Evolutionary conservation across 495 filamentous ascomycete genomes (phyloP).

Genomic region (Pseudomonodictys pantanalensis): DNA sequence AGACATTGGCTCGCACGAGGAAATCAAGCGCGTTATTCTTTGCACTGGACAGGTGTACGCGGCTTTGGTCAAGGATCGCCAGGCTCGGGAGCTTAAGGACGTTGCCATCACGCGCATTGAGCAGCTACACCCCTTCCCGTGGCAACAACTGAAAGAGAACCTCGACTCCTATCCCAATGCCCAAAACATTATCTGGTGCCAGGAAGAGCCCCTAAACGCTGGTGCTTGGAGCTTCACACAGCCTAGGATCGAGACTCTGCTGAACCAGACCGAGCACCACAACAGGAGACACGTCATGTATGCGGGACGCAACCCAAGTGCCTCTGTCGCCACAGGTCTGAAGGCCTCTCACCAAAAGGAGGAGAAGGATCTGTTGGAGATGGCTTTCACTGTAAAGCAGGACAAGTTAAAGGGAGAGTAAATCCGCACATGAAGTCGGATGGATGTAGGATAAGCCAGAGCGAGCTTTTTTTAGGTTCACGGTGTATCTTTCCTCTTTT

Average conservation of each 20-base stretch:
- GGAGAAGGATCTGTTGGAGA: constrained; percentile 83
- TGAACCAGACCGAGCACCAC: constrained; percentile 88
- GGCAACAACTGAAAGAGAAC: constrained; percentile 93
- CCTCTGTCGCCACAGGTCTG: constrained; percentile 86
- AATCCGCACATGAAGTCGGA: background rate
- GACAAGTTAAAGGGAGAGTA: constrained; percentile 71
- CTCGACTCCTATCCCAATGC: constrained; percentile 94
- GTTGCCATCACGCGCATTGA: constrained; percentile 93
- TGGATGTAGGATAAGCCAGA: background rate
- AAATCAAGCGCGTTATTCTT: constrained; percentile 91
- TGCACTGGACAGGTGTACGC: constrained; percentile 95
- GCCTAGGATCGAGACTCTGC: constrained; percentile 90
- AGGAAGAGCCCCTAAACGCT: constrained; percentile 97
- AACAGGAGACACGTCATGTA: constrained; percentile 94
- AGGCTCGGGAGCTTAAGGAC: constrained; percentile 76
- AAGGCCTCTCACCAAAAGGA: constrained; percentile 89
- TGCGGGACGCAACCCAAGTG: constrained; percentile 85
- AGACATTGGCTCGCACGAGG: constrained; percentile 70
- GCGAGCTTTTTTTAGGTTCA: no score
- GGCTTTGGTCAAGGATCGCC: constrained; percentile 85
- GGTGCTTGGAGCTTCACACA: constrained; percentile 94
- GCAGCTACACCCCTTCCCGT: constrained; percentile 98
- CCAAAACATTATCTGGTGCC: constrained; percentile 90
- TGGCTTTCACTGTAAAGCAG: constrained; percentile 65
- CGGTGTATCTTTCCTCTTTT: background rate